A percentile compares a stretch with the other conserved stretches of the same genome.
phyloP scores from a whole-genome alignment of 768 basidiomycete genomes.

The Tricholoma bakamatsutake region DNA sequence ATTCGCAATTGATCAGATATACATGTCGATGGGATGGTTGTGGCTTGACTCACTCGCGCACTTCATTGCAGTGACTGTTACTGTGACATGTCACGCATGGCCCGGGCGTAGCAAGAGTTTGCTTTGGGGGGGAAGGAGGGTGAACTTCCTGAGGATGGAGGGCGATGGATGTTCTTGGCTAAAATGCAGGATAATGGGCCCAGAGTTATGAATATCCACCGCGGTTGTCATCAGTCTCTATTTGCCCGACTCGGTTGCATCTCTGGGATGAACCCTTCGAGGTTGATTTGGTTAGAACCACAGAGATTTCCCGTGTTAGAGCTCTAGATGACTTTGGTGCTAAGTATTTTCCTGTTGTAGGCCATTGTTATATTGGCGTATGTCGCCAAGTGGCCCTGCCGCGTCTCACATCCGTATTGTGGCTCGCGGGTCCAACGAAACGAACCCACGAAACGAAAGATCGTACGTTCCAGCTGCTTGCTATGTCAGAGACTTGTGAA shows the following conservation, averaged over 20 bases:
- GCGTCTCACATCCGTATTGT: background rate
- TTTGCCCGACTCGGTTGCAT: background rate
- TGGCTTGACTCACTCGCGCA: background rate
- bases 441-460: background rate
- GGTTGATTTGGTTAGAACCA: background rate
- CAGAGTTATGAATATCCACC: no score
- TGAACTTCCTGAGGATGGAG: background rate
- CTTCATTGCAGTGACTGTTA: background rate
- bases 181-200: no score
- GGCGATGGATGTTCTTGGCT: background rate
- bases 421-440: background rate
- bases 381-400: background rate
- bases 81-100: constrained; percentile 1
- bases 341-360: background rate
- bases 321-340: background rate
- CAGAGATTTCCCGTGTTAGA: background rate
- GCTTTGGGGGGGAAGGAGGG: no score
- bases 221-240: background rate
- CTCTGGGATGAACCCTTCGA: background rate
- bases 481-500: background rate
- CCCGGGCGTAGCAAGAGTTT: background rate
- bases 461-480: background rate
- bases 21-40: background rate
- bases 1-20: background rate
- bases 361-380: background rate